Evolutionary conservation across 2,329 filamentous ascomycete species (phyloP).

Genomic region (Didymella pinodella): DNA sequence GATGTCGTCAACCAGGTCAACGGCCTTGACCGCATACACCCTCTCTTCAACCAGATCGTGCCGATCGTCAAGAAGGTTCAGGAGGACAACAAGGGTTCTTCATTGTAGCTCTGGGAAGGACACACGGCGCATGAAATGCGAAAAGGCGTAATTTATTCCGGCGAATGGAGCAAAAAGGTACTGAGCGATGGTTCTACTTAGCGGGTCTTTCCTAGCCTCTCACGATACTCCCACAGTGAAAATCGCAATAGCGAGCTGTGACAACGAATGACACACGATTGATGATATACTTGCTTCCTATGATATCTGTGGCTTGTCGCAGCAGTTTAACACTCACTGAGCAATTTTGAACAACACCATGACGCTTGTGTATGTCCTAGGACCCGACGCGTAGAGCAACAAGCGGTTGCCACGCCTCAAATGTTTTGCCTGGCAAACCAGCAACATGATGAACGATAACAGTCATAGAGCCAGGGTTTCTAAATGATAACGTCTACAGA

Average conservation of each 20-base stretch:
- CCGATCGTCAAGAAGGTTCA: slow-evolving; percentile 86
- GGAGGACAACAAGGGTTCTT: slow-evolving; percentile 23
- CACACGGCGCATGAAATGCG: slow-evolving; percentile 1
- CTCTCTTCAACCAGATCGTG: slow-evolving; percentile 78
- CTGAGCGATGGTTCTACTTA: slow-evolving; percentile 21
- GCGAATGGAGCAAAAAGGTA: slow-evolving; percentile 24
- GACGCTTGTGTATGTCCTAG: background rate
- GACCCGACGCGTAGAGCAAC: too few relatives aligned
- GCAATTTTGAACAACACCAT: background rate
- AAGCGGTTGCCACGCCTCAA: too few relatives aligned
- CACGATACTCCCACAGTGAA: slow-evolving; percentile 22
- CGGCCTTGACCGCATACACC: slow-evolving; percentile 77
- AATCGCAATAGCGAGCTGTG: slow-evolving; percentile 17
- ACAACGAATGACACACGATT: slow-evolving; percentile 21
- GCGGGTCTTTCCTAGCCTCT: slow-evolving; percentile 21
- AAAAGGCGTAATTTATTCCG: slow-evolving; percentile 18
- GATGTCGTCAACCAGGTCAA: slow-evolving; percentile 83
- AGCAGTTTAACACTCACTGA: background rate
- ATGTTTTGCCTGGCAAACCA: too few relatives aligned
- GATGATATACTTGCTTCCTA: background rate
- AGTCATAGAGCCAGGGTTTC: too few relatives aligned
- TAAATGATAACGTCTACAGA: too few relatives aligned
- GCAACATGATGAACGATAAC: too few relatives aligned
- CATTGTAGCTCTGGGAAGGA: slow-evolving; percentile 17
- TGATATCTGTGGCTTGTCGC: background rate